Evolutionary conservation across 2,329 filamentous ascomycete species (phyloP).

Genomic region (Penicillium sp.): DNA sequence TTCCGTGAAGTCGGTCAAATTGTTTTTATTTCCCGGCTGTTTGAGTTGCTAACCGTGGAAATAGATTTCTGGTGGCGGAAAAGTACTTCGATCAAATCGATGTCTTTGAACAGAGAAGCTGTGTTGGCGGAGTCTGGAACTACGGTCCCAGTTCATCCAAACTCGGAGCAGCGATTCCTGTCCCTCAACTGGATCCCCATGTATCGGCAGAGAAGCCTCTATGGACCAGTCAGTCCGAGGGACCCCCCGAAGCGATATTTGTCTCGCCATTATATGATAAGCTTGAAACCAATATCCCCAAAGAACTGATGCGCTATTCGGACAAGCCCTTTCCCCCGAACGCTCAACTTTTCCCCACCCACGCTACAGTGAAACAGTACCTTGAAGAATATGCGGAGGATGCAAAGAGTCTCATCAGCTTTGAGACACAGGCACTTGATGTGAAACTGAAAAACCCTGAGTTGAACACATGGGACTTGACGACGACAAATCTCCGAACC

Average conservation of each 20-base stretch:
- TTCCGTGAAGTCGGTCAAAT: constrained; percentile 60
- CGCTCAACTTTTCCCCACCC: constrained; percentile 69
- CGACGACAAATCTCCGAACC: constrained; percentile 52
- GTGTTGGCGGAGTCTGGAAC: constrained; percentile 82
- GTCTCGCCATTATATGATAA: constrained; percentile 79
- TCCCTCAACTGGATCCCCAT: constrained; percentile 67
- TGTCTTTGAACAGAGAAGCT: constrained; percentile 76
- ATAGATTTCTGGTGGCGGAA: constrained; percentile 68
- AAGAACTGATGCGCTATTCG: constrained; percentile 74
- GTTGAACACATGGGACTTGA: constrained; percentile 58
- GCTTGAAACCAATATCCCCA: constrained; percentile 84
- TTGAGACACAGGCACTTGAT: constrained; percentile 67
- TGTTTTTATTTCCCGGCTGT: not conserved
- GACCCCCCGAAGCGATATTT: constrained; percentile 56
- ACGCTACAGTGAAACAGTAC: constrained; percentile 69
- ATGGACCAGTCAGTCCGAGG: constrained; percentile 37
- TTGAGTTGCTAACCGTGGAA: constrained; percentile 19
- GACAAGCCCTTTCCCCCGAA: constrained; percentile 64
- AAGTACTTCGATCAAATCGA: constrained; percentile 67
- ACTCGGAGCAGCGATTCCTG: constrained; percentile 40
- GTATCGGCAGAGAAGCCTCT: constrained; percentile 63
- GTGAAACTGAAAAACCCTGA: constrained; percentile 46
- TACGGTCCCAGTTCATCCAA: constrained; percentile 58
- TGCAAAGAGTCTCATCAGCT: constrained; percentile 64
- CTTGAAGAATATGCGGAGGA: constrained; percentile 68